Base-by-base conservation (phyloP, 345 rosid species). In the Populus davidiana region DNA sequence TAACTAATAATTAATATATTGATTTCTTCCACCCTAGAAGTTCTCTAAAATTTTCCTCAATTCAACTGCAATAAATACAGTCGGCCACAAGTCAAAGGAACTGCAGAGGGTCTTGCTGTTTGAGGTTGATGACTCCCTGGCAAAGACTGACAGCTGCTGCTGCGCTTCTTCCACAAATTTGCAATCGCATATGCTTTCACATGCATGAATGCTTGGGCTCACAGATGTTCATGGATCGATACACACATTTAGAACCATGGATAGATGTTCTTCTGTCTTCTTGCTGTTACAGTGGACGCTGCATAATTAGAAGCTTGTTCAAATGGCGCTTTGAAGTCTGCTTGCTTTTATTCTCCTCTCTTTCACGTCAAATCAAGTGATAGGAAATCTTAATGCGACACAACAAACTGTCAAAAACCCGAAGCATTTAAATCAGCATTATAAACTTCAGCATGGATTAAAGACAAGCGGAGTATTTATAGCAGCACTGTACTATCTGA, bases 51-150 rank as follows among this genome's bases (percentile, higher is more conserved):
- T 33, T 33, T 33, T 33, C 36, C 36, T 50, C 72, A 18, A 8
- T 29, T n/a, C 1, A 6, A n/a, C 23, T 12, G 44, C 31, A 52
- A 85, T 82, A 82, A 85, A 80, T 82, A 62, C 43, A 73, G 83
- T 82, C 74, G 75, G 56, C 52, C n/a, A 21, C 31, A 43, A 62
- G 77, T 67, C 79, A 70, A 76, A 63, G 65, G 8, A 63, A 47
- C 23, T 35, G 1, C 23, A 21, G 7, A 6, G 44, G 18, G 29
- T 1, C 11, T n/a, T 29, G 78, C n/a, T 9, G 69, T 73, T n/a
- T 36, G 63, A 68, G 63, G 9, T 20, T 39, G 69, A 73, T 31
- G 21, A 27, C 39, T 73, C 70, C 56, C 17, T 72, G 63, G 18
- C 31, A 2, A 41, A 41, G 13, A 18, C 70, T 39, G 77, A 25